phyloP scores from a whole-genome alignment of 805 yeast species.

The Metschnikowia drakensbergensis region DNA sequence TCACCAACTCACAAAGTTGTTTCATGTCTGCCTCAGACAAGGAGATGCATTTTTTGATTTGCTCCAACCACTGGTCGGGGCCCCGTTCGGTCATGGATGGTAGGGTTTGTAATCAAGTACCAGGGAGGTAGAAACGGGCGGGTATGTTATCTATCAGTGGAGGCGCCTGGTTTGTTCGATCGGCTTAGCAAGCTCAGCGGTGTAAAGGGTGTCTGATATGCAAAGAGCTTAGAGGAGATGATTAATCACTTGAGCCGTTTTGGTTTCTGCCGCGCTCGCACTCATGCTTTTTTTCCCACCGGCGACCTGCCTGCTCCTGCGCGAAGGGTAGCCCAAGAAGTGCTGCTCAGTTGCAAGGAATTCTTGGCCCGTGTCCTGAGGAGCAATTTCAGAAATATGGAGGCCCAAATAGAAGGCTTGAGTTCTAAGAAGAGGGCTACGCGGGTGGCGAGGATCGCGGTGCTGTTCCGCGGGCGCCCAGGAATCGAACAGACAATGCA shows the following conservation, averaged over 20 bases:
- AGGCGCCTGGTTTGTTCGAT: not conserved
- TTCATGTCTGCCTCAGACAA: slow-evolving; percentile 93
- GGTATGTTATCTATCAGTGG: not conserved
- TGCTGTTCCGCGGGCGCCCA: too few species aligned
- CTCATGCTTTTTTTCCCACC: slow-evolving; percentile 2
- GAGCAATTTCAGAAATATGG: too few species aligned
- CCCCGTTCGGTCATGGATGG: slow-evolving; percentile 64
- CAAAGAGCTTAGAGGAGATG: slow-evolving; percentile 1
- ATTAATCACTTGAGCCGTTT: not conserved
- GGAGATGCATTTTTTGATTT: slow-evolving; percentile 83
- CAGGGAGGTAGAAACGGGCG: not conserved
- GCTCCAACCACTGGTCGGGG: slow-evolving; percentile 96
- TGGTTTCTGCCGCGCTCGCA: slow-evolving; percentile 3
- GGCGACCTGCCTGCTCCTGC: not conserved
- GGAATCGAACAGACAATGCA: too few species aligned
- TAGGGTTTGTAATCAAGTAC: slow-evolving; percentile 7
- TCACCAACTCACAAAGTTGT: slow-evolving; percentile 90
- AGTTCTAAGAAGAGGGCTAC: too few species aligned
- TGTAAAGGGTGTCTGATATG: not conserved
- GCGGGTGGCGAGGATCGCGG: too few species aligned
- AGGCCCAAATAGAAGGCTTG: too few species aligned
- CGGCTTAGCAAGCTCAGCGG: not conserved
- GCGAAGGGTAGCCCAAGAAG: not conserved
- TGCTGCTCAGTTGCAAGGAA: too few species aligned
- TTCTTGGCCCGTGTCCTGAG: too few species aligned